Conservation (phyloP, 768 basidiomycete species). For the Infundibulicybe gibba region DNA sequence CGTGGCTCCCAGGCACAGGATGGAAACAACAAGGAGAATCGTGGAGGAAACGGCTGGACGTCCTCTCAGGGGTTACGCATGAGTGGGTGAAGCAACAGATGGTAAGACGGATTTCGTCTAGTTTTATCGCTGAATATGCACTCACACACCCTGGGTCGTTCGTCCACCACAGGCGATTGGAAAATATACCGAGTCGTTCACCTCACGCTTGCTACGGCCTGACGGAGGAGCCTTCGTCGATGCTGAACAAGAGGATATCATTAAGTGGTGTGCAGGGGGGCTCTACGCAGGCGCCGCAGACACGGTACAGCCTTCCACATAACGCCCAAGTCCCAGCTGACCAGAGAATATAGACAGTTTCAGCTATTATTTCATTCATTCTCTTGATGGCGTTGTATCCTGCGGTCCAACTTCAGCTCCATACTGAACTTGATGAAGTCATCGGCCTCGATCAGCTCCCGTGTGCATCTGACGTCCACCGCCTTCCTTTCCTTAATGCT, state of each 20-base stretch:
- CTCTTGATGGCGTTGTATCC: conserved; percentile 48
- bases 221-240: conserved; percentile 15
- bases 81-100: conserved; percentile 44
- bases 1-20: conserved; percentile 42
- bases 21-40: conserved; percentile 43
- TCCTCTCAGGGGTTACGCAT: conserved; percentile 35
- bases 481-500: conserved; percentile 27
- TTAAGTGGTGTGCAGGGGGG: conserved; percentile 48
- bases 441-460: conserved; percentile 28
- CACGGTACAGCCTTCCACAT: conserved; percentile 22
- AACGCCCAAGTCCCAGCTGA: not conserved
- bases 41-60: conserved; percentile 33
- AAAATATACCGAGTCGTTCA: conserved; percentile 36
- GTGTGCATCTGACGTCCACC: conserved; percentile 22
- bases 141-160: not conserved
- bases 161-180: conserved; percentile 23
- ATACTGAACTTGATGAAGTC: conserved; percentile 36
- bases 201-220: conserved; percentile 31
- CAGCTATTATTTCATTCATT: conserved; percentile 41
- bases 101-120: too few species aligned
- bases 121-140: not conserved
- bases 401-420: conserved; percentile 32
- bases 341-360: conserved; percentile 35
- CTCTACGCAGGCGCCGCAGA: conserved; percentile 45
- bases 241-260: conserved; percentile 37